Percentiles rank a stretch among this genome's conserved stretches.
Conservation (phyloP, 805 yeast genomes). For the Komagataella phaffii region DNA sequence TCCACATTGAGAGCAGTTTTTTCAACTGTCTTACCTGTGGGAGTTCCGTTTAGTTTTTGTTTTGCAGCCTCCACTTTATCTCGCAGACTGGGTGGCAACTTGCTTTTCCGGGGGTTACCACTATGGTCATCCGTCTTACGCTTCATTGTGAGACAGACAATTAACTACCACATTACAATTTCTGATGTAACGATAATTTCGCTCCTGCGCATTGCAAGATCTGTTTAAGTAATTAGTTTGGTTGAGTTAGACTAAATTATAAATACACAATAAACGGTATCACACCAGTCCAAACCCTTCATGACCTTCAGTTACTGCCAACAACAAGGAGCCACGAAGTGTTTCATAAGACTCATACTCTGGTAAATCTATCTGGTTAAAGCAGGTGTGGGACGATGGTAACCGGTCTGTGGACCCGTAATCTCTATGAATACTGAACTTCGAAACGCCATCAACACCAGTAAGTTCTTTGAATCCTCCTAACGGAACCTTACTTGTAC, state of each 20-base stretch:
- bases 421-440: constrained; percentile 82
- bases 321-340: constrained; percentile 61
- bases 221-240: neutral
- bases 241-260: neutral
- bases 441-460: constrained; percentile 77
- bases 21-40: neutral
- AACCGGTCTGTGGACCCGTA: constrained; percentile 75
- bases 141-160: neutral
- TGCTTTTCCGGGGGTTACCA: neutral
- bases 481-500: constrained; percentile 91
- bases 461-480: constrained; percentile 85
- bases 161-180: neutral
- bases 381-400: constrained; percentile 95
- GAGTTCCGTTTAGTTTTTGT: neutral
- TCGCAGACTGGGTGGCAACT: neutral
- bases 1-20: constrained; percentile 9
- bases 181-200: neutral
- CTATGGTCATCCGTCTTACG: neutral
- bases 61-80: neutral
- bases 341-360: constrained; percentile 84
- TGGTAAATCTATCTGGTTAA: constrained; percentile 89
- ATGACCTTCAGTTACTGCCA: constrained; percentile 89
- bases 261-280: neutral
- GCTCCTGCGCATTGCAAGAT: constrained; percentile 1
- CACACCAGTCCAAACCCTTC: constrained; percentile 89